phyloP scores from a whole-genome alignment of 441 rosid genomes.

The Brassica balearica region DNA sequence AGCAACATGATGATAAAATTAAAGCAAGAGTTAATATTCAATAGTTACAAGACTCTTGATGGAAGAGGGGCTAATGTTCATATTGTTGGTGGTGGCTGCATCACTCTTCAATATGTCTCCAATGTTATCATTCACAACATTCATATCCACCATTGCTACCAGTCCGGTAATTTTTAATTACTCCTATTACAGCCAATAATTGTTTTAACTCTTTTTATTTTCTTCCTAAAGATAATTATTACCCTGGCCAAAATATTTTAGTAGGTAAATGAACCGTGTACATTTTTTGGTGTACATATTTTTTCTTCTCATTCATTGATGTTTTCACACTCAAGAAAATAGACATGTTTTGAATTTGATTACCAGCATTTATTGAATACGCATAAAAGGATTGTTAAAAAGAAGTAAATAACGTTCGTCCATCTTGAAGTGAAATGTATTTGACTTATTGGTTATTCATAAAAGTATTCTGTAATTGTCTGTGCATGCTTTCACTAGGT shows the following conservation, averaged over 20 bases:
- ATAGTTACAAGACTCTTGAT: conserved; percentile 89
- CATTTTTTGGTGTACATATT: conserved; percentile 17
- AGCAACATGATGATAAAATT: conserved; percentile 77
- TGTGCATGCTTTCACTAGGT: conserved; percentile 48
- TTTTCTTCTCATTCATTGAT: conserved; percentile 18
- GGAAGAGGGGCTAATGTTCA: conserved; percentile 96
- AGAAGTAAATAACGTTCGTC: background rate
- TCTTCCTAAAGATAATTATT: conserved; percentile 16
- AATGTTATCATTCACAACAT: conserved; percentile 87
- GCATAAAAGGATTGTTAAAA: conserved; percentile 10
- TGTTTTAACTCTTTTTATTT: background rate
- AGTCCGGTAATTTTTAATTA: conserved; percentile 58
- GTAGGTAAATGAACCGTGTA: conserved; percentile 21
- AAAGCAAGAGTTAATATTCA: conserved; percentile 83
- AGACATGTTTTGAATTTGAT: background rate
- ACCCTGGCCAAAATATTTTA: conserved; percentile 19
- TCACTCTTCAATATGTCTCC: conserved; percentile 83
- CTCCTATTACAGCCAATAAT: background rate
- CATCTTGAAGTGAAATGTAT: conserved; percentile 18
- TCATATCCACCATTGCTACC: conserved; percentile 83
- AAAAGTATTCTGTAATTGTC: conserved; percentile 18
- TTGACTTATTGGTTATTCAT: conserved; percentile 14
- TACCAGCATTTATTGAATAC: conserved; percentile 30
- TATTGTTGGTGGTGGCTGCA: conserved; percentile 90
- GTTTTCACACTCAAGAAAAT: conserved; percentile 31